Evolutionary conservation across 148 eudicot genomes (phyloP).

Genomic region (Chenopodium formosanum): DNA sequence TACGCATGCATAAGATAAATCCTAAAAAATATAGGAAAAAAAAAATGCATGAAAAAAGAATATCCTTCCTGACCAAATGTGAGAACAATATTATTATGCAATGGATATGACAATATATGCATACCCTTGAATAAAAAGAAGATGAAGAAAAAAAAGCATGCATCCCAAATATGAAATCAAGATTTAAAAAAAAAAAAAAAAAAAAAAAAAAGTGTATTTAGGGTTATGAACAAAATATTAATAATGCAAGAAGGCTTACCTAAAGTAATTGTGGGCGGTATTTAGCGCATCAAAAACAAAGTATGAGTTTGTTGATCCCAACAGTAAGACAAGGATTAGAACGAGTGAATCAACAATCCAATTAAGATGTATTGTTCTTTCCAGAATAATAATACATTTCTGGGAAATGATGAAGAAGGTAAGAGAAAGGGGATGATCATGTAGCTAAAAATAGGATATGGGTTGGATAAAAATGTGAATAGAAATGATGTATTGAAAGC

Average conservation of each 20-base stretch:
- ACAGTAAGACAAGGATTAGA: background rate
- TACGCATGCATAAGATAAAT: background rate
- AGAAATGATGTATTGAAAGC: slow-evolving; percentile 7
- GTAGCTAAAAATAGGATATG: slow-evolving; percentile 25
- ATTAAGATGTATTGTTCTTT: background rate
- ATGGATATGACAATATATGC: too few species aligned
- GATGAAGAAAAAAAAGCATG: too few species aligned
- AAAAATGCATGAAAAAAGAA: background rate
- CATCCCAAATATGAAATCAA: background rate
- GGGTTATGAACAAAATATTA: background rate
- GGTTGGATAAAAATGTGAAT: slow-evolving; percentile 9
- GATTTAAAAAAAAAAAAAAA: too few species aligned
- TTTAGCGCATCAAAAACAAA: too few species aligned
- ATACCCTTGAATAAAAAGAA: too few species aligned
- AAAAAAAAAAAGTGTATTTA: background rate
- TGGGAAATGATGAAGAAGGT: slow-evolving; percentile 14
- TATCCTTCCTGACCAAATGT: background rate
- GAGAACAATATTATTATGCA: background rate
- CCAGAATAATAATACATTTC: background rate
- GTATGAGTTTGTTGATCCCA: too few species aligned
- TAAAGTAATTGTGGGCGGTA: background rate
- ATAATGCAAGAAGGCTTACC: slow-evolving; percentile 11
- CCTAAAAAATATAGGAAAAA: background rate
- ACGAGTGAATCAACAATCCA: background rate
- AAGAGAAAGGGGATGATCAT: background rate